A percentile compares a stretch with the other conserved stretches of the same genome.
These are phyloP conservation scores for Willaertia magna DNA, from an alignment of 208 protist genomes.

Conservation along the genomic window DNA sequence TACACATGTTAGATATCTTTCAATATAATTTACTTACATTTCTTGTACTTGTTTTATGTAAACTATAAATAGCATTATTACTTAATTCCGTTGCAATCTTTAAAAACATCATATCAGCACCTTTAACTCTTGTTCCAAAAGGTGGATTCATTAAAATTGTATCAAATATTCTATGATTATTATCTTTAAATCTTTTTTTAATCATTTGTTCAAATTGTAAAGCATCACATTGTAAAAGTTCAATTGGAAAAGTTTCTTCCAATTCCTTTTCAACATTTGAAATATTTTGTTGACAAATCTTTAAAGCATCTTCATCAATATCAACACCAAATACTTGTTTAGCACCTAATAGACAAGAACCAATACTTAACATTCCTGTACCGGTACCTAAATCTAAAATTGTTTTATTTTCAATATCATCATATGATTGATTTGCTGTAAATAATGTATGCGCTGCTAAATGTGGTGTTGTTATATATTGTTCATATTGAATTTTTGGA, in stretches of 20 bases:
- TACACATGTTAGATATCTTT: background rate
- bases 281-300: background rate
- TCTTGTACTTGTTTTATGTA: slow-evolving; percentile 1
- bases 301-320: slow-evolving; percentile 7
- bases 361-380: background rate
- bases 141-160: slow-evolving; percentile 6
- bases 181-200: background rate
- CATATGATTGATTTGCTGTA: background rate
- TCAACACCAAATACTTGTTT: background rate
- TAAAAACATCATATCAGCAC: slow-evolving; percentile 4
- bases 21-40: background rate
- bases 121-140: slow-evolving; percentile 1
- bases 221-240: background rate
- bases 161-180: background rate
- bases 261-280: background rate
- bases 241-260: background rate
- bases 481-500: background rate
- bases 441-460: background rate
- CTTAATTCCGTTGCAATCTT: background rate
- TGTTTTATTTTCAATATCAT: slow-evolving; percentile 6
- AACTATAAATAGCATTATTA: background rate
- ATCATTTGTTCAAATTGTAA: background rate
- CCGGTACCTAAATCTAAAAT: background rate
- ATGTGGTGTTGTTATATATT: slow-evolving; percentile 5
- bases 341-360: background rate